Percentiles rank a stretch among this genome's conserved stretches.
Conservation (phyloP, 306 rosid genomes). For the Trichosanthes cucumerina region DNA sequence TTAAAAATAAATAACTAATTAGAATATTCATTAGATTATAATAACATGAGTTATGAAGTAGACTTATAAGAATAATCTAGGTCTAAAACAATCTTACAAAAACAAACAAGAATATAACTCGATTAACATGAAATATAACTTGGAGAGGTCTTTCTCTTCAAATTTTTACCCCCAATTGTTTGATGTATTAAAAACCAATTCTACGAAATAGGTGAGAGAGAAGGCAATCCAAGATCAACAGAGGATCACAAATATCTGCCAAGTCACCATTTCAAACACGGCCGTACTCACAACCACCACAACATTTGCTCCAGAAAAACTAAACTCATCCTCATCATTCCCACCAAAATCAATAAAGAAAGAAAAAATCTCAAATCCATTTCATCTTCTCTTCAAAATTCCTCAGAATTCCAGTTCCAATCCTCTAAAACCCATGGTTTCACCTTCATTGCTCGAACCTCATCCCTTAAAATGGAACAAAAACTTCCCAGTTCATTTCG, state of each 20-base stretch:
- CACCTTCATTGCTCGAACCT: constrained; percentile 39
- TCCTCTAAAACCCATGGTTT: constrained; percentile 5
- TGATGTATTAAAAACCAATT: no score
- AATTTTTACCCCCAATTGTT: no score
- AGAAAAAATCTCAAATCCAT: not conserved
- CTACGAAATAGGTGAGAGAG: no score
- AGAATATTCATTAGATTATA: no score
- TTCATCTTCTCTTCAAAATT: not conserved
- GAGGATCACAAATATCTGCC: not conserved
- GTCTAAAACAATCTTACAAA: no score
- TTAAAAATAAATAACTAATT: no score
- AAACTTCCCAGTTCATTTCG: constrained; percentile 10
- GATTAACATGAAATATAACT: no score
- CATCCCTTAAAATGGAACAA: constrained; percentile 37
- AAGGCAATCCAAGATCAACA: no score
- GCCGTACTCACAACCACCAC: not conserved
- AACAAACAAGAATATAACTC: no score
- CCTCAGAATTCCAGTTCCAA: not conserved
- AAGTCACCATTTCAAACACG: not conserved
- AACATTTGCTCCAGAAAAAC: not conserved
- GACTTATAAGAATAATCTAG: no score
- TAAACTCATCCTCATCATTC: not conserved
- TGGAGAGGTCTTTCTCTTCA: no score
- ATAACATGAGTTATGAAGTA: no score
- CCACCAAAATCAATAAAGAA: not conserved